Percentiles rank a stretch among this genome's conserved stretches.
Evolutionary conservation across 495 filamentous ascomycete genomes (phyloP).

Genomic region (Tirmania nivea): DNA sequence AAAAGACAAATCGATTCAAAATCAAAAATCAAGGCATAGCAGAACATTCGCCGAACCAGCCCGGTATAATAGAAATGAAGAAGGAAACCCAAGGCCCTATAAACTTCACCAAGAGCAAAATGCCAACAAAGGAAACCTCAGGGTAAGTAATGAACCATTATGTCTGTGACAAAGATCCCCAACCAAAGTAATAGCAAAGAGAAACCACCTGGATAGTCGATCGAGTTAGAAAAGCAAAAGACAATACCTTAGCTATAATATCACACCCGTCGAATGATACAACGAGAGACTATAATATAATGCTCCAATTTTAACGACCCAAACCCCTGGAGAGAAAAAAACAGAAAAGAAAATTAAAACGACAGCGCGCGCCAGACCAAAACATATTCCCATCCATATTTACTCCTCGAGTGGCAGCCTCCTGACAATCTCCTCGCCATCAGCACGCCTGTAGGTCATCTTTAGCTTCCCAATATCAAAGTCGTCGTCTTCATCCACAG

Average conservation of each 20-base stretch:
- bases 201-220: background rate
- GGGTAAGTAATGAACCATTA: too few relatives aligned
- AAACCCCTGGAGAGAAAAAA: background rate
- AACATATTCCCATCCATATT: background rate
- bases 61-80: too few relatives aligned
- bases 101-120: too few relatives aligned
- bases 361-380: background rate
- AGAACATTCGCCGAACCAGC: too few relatives aligned
- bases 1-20: too few relatives aligned
- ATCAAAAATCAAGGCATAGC: too few relatives aligned
- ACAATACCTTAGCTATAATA: background rate
- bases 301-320: too few relatives aligned
- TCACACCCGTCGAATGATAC: background rate
- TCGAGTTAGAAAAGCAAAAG: background rate
- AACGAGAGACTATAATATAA: background rate
- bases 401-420: constrained; percentile 7
- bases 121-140: too few relatives aligned
- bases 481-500: constrained; percentile 4
- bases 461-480: constrained; percentile 17
- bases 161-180: too few relatives aligned
- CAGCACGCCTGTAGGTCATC: constrained; percentile 19
- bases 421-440: constrained; percentile 19
- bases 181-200: background rate
- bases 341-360: background rate
- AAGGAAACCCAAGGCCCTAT: too few relatives aligned